These are phyloP conservation scores for Mycena epipterygia DNA, from an alignment of 768 basidiomycete genomes.

Conservation along the genomic window DNA sequence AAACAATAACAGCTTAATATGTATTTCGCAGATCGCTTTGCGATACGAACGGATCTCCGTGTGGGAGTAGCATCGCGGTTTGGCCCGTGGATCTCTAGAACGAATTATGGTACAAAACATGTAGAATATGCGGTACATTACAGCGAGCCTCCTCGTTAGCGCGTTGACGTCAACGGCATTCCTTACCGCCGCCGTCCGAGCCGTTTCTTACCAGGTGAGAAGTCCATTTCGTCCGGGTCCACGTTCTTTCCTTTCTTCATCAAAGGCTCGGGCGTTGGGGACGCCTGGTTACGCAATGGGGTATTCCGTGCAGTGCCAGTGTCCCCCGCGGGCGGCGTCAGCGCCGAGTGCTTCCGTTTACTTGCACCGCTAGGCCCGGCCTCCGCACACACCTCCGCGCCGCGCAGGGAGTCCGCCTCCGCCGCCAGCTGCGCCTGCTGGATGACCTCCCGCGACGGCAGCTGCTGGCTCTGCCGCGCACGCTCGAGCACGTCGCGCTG, in stretches of 20 bases:
- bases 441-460: constrained; percentile 71
- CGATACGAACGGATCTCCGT: too few relatives aligned
- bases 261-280: neutral
- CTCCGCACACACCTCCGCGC: neutral
- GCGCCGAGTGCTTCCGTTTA: constrained; percentile 7
- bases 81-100: too few relatives aligned
- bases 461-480: constrained; percentile 55
- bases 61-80: too few relatives aligned
- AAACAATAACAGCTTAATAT: too few relatives aligned
- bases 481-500: constrained; percentile 60
- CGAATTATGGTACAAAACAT: too few relatives aligned
- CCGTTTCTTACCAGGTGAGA: neutral
- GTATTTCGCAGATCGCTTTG: too few relatives aligned
- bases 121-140: too few relatives aligned
- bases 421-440: neutral
- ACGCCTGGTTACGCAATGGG: neutral
- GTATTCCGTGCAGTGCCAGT: neutral
- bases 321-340: neutral
- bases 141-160: too few relatives aligned
- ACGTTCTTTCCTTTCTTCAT: constrained; percentile 11
- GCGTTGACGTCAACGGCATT: too few relatives aligned
- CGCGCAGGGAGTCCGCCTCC: neutral
- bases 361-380: neutral
- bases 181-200: neutral
- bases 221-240: constrained; percentile 7